Evolutionary conservation across 148 eudicot genomes (phyloP).

Genomic region (Fagopyrum homotropicum): DNA sequence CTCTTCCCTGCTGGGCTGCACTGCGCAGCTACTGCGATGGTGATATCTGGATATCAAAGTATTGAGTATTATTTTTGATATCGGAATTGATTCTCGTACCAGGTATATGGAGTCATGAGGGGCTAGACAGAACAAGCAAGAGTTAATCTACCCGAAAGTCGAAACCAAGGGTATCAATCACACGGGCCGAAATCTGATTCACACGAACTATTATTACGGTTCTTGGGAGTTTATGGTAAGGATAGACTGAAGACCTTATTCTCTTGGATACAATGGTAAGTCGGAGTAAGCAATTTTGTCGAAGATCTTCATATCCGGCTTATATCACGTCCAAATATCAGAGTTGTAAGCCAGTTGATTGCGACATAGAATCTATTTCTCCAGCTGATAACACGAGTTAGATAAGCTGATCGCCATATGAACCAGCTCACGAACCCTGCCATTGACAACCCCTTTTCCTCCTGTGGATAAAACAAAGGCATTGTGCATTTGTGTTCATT

Average conservation of each 20-base stretch:
- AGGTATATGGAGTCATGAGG: too few relatives aligned
- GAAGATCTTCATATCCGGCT: constrained; percentile 49
- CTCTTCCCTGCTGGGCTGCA: too few relatives aligned
- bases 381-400: constrained; percentile 93
- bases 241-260: neutral
- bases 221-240: neutral
- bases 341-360: constrained; percentile 83
- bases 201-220: neutral
- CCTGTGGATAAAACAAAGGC: constrained; percentile 32
- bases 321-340: constrained; percentile 91
- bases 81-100: too few relatives aligned
- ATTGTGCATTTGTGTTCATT: neutral
- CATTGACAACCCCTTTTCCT: constrained; percentile 70
- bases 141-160: neutral
- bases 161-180: neutral
- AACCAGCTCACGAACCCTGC: constrained; percentile 87
- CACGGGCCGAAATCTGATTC: neutral
- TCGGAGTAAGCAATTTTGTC: neutral
- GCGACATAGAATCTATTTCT: constrained; percentile 92
- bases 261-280: neutral
- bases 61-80: too few relatives aligned
- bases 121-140: too few relatives aligned
- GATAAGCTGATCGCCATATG: constrained; percentile 95
- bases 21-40: too few relatives aligned
- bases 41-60: too few relatives aligned